These are phyloP conservation scores for Elsinoe fawcettii DNA, from an alignment of 2,329 filamentous ascomycete genomes.

Conservation along the genomic window DNA sequence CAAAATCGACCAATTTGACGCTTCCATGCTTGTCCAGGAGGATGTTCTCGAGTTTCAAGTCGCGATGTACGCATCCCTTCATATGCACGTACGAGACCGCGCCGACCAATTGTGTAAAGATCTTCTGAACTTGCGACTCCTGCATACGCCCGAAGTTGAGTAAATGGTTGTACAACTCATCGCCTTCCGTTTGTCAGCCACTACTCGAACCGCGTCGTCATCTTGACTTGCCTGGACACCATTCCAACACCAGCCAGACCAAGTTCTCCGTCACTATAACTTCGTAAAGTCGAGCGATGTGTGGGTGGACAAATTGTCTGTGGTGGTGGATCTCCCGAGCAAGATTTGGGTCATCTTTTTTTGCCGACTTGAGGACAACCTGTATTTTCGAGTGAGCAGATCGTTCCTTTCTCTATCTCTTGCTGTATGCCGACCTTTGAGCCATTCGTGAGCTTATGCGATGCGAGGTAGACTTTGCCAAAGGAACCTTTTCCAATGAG, in stretches of 20 bases:
- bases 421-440: slow-evolving; percentile 62
- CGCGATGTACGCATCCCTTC: slow-evolving; percentile 91
- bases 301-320: slow-evolving; percentile 92
- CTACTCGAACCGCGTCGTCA: background rate
- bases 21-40: slow-evolving; percentile 93
- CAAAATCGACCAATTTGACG: slow-evolving; percentile 96
- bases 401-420: background rate
- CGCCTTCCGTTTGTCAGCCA: slow-evolving; percentile 50
- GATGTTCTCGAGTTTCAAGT: slow-evolving; percentile 94
- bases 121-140: slow-evolving; percentile 81
- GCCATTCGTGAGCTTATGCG: slow-evolving; percentile 95
- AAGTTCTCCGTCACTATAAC: slow-evolving; percentile 92
- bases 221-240: slow-evolving; percentile 66
- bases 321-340: slow-evolving; percentile 98
- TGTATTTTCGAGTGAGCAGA: slow-evolving; percentile 32
- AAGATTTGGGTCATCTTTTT: slow-evolving; percentile 90
- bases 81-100: slow-evolving; percentile 92
- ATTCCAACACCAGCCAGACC: slow-evolving; percentile 96
- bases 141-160: slow-evolving; percentile 78
- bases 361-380: slow-evolving; percentile 97
- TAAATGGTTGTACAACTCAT: slow-evolving; percentile 95
- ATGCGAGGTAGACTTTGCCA: slow-evolving; percentile 93
- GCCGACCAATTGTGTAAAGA: slow-evolving; percentile 90
- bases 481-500: slow-evolving; percentile 97
- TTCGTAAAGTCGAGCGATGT: slow-evolving; percentile 94